Evolutionary conservation across 768 basidiomycete genomes (phyloP).

Genomic region (Cystofilobasidium capitatum): DNA sequence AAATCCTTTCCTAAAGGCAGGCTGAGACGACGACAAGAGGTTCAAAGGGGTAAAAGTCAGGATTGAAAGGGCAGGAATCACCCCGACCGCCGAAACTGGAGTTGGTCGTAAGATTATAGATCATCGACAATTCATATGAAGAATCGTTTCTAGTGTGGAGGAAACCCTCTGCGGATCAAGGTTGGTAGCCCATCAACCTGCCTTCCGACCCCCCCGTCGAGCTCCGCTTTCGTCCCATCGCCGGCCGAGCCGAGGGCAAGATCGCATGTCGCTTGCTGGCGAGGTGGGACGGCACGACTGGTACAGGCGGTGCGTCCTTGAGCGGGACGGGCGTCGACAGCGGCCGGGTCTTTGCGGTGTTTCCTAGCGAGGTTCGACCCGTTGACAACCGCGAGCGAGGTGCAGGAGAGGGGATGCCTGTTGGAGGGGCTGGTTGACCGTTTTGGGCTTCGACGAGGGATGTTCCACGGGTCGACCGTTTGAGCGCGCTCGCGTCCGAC

Average conservation of each 20-base stretch:
- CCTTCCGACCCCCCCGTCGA: slow-evolving; percentile 7
- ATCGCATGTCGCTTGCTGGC: neutral
- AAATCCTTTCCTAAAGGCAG: too few species aligned
- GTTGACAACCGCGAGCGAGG: neutral
- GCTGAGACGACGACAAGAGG: too few species aligned
- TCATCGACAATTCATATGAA: too few species aligned
- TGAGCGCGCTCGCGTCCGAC: neutral
- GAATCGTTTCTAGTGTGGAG: too few species aligned
- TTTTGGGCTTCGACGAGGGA: slow-evolving; percentile 12
- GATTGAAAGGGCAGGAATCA: too few species aligned
- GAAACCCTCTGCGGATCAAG: too few species aligned
- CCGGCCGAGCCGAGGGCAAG: neutral
- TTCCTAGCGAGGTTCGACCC: neutral
- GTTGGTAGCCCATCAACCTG: too few species aligned
- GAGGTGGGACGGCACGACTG: slow-evolving; percentile 11
- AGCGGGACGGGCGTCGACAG: slow-evolving; percentile 16
- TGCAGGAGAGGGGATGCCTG: neutral
- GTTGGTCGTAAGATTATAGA: too few species aligned
- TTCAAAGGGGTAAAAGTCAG: too few species aligned
- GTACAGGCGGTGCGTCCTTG: slow-evolving; percentile 4
- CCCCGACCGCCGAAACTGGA: too few species aligned
- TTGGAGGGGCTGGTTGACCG: neutral
- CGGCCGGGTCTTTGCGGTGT: slow-evolving; percentile 1
- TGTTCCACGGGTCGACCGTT: slow-evolving; percentile 12
- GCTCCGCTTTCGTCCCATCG: neutral